Conservation (phyloP, 805 yeast species). For the Isabelozyma gotoi region DNA sequence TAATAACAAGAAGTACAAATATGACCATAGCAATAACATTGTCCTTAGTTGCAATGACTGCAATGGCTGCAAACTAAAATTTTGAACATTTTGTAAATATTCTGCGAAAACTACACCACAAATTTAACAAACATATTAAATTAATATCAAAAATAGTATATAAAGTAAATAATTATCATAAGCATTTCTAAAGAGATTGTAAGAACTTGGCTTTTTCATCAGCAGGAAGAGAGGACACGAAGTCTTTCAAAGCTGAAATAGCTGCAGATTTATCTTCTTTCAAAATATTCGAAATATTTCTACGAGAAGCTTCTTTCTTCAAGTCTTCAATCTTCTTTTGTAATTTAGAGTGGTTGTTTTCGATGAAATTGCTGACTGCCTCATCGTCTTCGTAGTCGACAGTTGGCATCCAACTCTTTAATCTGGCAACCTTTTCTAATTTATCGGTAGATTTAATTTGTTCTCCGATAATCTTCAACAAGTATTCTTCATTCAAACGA, state of each 20-base stretch:
- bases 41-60: not conserved
- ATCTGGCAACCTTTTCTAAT: slow-evolving; percentile 81
- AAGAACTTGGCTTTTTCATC: slow-evolving; percentile 31
- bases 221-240: slow-evolving; percentile 30
- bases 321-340: slow-evolving; percentile 61
- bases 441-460: slow-evolving; percentile 60
- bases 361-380: slow-evolving; percentile 83
- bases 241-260: slow-evolving; percentile 34
- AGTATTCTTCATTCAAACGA: slow-evolving; percentile 88
- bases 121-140: too few species aligned
- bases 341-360: slow-evolving; percentile 65
- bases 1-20: not conserved
- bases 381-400: slow-evolving; percentile 71
- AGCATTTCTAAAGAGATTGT: slow-evolving; percentile 14
- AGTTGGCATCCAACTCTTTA: slow-evolving; percentile 83
- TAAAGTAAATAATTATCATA: not conserved
- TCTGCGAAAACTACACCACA: not conserved
- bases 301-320: slow-evolving; percentile 66
- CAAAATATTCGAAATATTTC: slow-evolving; percentile 56
- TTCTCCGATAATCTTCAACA: slow-evolving; percentile 70
- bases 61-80: not conserved
- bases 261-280: slow-evolving; percentile 31
- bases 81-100: too few species aligned
- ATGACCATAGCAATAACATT: not conserved
- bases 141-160: too few species aligned